Evolutionary conservation across 495 filamentous ascomycete genomes (phyloP).

Genomic region (Hyaloscypha hepaticicola): DNA sequence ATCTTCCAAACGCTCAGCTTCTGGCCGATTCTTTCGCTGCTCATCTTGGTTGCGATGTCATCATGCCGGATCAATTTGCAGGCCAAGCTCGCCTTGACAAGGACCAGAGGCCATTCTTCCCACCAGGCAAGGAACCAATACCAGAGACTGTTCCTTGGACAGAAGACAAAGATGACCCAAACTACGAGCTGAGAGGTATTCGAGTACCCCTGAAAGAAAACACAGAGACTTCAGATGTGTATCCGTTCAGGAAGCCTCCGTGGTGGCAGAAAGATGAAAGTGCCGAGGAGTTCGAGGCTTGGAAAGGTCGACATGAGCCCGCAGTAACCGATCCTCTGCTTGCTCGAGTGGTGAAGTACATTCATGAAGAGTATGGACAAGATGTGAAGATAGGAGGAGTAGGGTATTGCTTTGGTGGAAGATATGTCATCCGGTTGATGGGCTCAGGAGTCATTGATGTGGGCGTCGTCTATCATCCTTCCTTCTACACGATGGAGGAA

Average conservation of each 20-base stretch:
- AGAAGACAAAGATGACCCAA: conserved; percentile 2
- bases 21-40: conserved; percentile 17
- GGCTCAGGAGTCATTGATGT: conserved; percentile 13
- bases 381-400: conserved; percentile 18
- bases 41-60: conserved; percentile 18
- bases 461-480: conserved; percentile 14
- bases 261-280: not conserved
- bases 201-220: not conserved
- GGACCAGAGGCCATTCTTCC: not conserved
- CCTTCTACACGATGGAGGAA: conserved; percentile 18
- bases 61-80: conserved; percentile 16
- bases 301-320: conserved; percentile 6
- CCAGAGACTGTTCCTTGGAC: not conserved
- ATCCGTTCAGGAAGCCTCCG: not conserved
- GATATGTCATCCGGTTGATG: conserved; percentile 16
- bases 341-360: conserved; percentile 8
- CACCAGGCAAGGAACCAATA: not conserved
- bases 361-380: conserved; percentile 7
- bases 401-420: conserved; percentile 20
- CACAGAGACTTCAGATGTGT: not conserved
- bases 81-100: not conserved
- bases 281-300: conserved; percentile 4
- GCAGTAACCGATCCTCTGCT: conserved; percentile 6
- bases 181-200: not conserved
- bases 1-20: conserved; percentile 13